Evolutionary conservation across 225 moss, liverwort and hornwort genomes (phyloP).

Genomic region (Ulota crispa): DNA sequence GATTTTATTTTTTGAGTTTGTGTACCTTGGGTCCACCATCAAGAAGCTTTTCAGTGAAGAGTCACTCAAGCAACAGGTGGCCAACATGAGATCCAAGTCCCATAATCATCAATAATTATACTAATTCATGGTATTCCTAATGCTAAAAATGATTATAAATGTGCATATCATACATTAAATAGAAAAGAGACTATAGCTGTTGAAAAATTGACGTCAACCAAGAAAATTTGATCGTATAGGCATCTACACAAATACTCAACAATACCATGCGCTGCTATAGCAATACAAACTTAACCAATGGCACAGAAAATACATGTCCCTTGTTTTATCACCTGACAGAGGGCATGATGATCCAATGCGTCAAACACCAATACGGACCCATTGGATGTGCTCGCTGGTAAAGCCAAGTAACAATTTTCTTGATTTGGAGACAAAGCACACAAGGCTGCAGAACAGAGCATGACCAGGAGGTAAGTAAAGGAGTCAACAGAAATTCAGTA

Average conservation of each 20-base stretch:
- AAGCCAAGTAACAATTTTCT: constrained; percentile 85
- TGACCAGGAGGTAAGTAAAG: constrained; percentile 1
- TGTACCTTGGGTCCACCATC: not conserved
- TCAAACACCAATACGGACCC: constrained; percentile 88
- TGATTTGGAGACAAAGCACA: constrained; percentile 88
- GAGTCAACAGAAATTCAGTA: not conserved
- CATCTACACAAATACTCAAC: not conserved
- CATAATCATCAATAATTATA: not conserved
- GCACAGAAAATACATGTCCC: not conserved
- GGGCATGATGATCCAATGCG: constrained; percentile 85
- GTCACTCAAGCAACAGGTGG: not conserved
- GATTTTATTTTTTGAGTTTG: not conserved
- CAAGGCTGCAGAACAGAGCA: constrained; percentile 50
- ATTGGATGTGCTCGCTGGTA: constrained; percentile 78
- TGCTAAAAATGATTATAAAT: not conserved
- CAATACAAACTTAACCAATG: not conserved
- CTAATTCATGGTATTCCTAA: not conserved
- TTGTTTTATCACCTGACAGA: constrained; percentile 68
- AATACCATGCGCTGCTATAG: constrained; percentile 10
- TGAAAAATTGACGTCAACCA: not conserved
- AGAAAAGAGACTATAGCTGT: not conserved
- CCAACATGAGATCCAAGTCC: not conserved
- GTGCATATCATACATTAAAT: not conserved
- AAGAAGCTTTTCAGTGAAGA: not conserved
- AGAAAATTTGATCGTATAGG: not conserved